Evolutionary conservation across 2,329 filamentous ascomycete genomes (phyloP).

Genomic region (Colletotrichum destructivum): DNA sequence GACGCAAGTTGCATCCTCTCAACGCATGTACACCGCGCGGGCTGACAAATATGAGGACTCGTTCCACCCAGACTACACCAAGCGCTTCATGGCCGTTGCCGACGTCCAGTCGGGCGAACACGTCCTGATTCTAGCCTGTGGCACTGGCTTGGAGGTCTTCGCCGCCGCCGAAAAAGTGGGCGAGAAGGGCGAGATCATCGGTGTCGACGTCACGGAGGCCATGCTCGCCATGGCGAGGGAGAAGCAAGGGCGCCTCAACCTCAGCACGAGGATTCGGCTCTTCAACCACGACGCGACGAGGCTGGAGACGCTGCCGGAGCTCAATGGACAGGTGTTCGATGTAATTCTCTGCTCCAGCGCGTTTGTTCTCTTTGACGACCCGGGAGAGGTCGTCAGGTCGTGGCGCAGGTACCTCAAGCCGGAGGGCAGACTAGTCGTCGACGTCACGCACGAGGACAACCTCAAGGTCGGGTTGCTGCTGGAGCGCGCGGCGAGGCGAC

Average conservation of each 20-base stretch:
- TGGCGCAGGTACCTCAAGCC: constrained; percentile 50
- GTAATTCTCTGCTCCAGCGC: constrained; percentile 53
- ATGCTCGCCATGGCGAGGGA: constrained; percentile 51
- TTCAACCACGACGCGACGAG: constrained; percentile 49
- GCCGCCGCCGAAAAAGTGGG: constrained; percentile 49
- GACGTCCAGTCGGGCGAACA: constrained; percentile 46
- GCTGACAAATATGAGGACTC: constrained; percentile 52
- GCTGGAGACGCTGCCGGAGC: constrained; percentile 43
- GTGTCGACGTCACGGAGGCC: constrained; percentile 50
- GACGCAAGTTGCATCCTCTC: constrained; percentile 45
- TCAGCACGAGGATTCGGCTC: constrained; percentile 35
- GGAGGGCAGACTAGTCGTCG: constrained; percentile 50
- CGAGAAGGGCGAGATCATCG: constrained; percentile 48
- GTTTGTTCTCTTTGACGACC: constrained; percentile 51
- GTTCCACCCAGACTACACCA: constrained; percentile 52
- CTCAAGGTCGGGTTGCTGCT: constrained; percentile 47
- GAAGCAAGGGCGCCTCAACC: constrained; percentile 46
- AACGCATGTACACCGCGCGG: constrained; percentile 52
- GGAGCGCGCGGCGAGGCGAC: constrained; percentile 46
- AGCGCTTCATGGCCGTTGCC: constrained; percentile 49
- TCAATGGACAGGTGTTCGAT: constrained; percentile 49
- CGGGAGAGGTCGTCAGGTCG: constrained; percentile 46
- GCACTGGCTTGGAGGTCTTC: constrained; percentile 53
- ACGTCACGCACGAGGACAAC: constrained; percentile 52
- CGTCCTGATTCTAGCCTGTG: constrained; percentile 53